phyloP scores from a whole-genome alignment of 1,139 yeast genomes.

The Yamadazyma epiphylla region DNA sequence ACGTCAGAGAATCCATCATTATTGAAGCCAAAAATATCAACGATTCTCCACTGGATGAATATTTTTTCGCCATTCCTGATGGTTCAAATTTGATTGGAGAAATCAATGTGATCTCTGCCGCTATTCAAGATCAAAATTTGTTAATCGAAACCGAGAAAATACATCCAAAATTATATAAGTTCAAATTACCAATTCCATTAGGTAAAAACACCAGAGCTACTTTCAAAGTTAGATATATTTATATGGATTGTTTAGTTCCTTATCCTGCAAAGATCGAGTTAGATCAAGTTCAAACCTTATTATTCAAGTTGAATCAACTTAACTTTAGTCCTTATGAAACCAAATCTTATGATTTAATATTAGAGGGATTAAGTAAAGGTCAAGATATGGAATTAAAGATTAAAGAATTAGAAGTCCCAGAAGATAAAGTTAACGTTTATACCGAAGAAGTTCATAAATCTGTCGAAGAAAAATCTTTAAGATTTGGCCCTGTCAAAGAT shows the following conservation, averaged over 20 bases:
- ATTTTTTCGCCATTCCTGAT: constrained; percentile 52
- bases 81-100: constrained; percentile 39
- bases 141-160: constrained; percentile 22
- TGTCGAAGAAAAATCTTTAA: constrained; percentile 38
- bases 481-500: constrained; percentile 51
- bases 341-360: constrained; percentile 40
- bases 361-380: constrained; percentile 48
- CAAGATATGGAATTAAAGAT: constrained; percentile 39
- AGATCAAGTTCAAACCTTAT: constrained; percentile 59
- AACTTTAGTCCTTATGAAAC: constrained; percentile 67
- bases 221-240: constrained; percentile 52
- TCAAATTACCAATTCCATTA: constrained; percentile 60
- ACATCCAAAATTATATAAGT: constrained; percentile 35
- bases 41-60: constrained; percentile 48
- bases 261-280: constrained; percentile 62
- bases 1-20: constrained; percentile 58
- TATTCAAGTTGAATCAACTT: constrained; percentile 51
- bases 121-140: constrained; percentile 20
- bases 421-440: constrained; percentile 13
- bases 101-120: constrained; percentile 46
- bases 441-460: constrained; percentile 27
- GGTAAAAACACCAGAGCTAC: constrained; percentile 55
- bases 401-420: constrained; percentile 11
- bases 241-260: constrained; percentile 50
- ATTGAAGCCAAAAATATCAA: constrained; percentile 61